Base-by-base conservation (phyloP, 805 yeast species). In the Candida stauntonica region DNA sequence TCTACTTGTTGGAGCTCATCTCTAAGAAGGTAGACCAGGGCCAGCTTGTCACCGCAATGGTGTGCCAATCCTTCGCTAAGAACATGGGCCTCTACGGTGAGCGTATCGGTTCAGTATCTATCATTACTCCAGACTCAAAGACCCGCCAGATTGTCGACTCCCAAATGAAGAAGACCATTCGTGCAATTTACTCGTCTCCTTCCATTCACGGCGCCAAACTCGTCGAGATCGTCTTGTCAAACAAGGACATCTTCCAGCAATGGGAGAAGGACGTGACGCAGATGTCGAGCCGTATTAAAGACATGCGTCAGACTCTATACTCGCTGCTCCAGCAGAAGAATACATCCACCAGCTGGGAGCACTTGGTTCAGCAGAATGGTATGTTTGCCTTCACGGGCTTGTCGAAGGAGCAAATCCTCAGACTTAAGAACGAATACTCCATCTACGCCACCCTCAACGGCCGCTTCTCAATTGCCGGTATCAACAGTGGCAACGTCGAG, bases 81-180 rank as follows among this genome's bases (percentile, higher is more conserved):
- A 89, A 89, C 64, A 81, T 86, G 79, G 98, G 98, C 27, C 76
- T 89, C 54, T 89, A 89, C 61, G 97, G 97, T 55, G 96, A 91
- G 68, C 78, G 98, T 59, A 85, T 85, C 30, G 97, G 97, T 7
- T 85, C 95, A 11, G 68, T 88, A 14, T 74, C 83, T 9, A 65
- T 80, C 18, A 60, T 78, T 33, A 74, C 85, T 17, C 77, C 82
- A 35, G 65, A 74, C 21, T 64, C 75, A 19, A 71, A 73, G 30
- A 75, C 69, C 13, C 59, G 70, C 39, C 69, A 60, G 45, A 67
- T 51, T 44, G 74, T 79, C 52, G 88, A 71, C 65, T 86, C 93
- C 5, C 95, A 86, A 67, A 68, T 91, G 61, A 86, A 86, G 70
- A 79, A 76, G 58, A 73, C 85, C 52, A 81, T 86, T 44, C 77